Evolutionary conservation across 345 rosid genomes (phyloP).

Genomic region (Schrenkiella parvula): DNA sequence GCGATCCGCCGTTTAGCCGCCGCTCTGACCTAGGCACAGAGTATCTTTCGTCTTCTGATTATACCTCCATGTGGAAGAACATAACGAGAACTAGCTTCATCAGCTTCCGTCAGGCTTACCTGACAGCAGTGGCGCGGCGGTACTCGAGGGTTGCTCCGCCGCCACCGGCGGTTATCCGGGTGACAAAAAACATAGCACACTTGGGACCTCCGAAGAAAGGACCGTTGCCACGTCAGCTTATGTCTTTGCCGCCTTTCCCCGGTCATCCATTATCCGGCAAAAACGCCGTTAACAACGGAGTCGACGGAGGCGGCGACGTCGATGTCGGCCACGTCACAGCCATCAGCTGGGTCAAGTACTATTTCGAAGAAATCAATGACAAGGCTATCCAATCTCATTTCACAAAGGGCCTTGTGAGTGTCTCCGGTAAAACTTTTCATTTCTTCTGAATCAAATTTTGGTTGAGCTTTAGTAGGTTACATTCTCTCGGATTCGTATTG

Average conservation of each 20-base stretch:
- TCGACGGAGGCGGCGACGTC: not conserved
- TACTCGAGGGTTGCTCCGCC: conserved; percentile 60
- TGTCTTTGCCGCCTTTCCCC: conserved; percentile 81
- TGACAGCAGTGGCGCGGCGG: conserved; percentile 22
- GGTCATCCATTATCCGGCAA: conserved; percentile 51
- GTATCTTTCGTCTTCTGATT: not conserved
- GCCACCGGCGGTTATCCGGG: conserved; percentile 50
- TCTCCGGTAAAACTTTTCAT: conserved; percentile 17
- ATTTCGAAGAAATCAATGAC: conserved; percentile 59
- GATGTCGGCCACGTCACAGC: conserved; percentile 50
- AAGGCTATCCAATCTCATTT: conserved; percentile 65
- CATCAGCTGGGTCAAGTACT: conserved; percentile 80
- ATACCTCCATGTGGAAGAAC: conserved; percentile 28
- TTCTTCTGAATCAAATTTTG: not conserved
- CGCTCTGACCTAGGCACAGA: not conserved
- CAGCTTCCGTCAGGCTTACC: conserved; percentile 3
- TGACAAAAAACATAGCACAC: conserved; percentile 54
- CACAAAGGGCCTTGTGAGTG: conserved; percentile 80
- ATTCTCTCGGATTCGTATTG: too few relatives aligned
- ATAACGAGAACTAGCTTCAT: not conserved
- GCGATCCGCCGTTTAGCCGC: not conserved
- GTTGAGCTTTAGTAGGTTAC: not conserved
- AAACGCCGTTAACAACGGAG: conserved; percentile 26
- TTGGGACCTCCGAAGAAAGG: conserved; percentile 54
- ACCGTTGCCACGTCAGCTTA: conserved; percentile 82